Evolutionary conservation across 23 red algal genomes (phyloP), one percentile per base, ranked within the genome.

Genomic region (Agarophyton chilense): DNA sequence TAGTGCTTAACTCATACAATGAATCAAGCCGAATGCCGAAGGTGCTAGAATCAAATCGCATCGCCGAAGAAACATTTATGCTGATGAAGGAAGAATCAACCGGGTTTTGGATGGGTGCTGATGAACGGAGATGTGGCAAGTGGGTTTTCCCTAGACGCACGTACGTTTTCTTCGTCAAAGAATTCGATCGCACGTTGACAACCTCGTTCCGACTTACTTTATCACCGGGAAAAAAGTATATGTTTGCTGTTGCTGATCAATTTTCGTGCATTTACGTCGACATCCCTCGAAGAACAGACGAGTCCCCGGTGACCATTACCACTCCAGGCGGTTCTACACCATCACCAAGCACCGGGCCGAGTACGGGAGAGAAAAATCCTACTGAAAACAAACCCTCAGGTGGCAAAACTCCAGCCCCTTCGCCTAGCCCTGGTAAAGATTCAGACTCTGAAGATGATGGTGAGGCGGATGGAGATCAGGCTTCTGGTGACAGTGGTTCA

Each of bases 51-150:
- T 63, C 61, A 72, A 86, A 71, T 41, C 43, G 65, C 6, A 86
- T 86, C 54, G 82, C 82, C 2, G 62, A 86, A 58, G 58, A 86
- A 63, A 86, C 82, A 28, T 86, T 86, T 55, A 55, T n/a, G 51
- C 61, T 86, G 3, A 86, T 86, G 82, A 73, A 71, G 43, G 64
- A 86, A 19, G 82, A 86, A 39, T 86, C 82, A 3, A 86, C 82
- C 2, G 82, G 82, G 3, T 86, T 86, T 25, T 86, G 82, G 82
- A 86, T 86, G 82, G 82, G 82, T 70, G 64, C 65, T 32, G 82
- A 86, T 54, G 60, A 43, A 47, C 22, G 82, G 31, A 86, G 19
- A 70, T 86, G 82, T 40, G 82, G 82, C 19, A 86, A 71, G 57
- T 86, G 82, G 82, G 13, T 72, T 42, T 86, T 86, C 51, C 82